These are phyloP conservation scores for Psilocybe azurescens DNA, from an alignment of 768 basidiomycete species.

Conservation along the genomic window DNA sequence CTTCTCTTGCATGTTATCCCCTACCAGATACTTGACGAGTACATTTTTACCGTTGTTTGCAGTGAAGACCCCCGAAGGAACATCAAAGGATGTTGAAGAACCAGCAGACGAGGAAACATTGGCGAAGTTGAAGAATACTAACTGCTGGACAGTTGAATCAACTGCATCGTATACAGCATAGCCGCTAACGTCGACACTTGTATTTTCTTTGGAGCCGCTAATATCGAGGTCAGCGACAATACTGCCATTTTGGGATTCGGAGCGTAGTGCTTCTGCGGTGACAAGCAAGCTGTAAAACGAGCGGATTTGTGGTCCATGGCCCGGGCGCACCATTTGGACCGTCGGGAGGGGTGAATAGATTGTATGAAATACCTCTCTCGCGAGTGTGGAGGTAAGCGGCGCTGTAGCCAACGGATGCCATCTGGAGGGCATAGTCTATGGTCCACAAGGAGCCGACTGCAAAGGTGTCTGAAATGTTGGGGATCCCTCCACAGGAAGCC, in stretches of 20 bases:
- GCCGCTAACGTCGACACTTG: conserved; percentile 46
- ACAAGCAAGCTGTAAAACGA: conserved; percentile 56
- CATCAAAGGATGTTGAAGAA: conserved; percentile 33
- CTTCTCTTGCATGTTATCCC: conserved; percentile 51
- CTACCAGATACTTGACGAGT: conserved; percentile 53
- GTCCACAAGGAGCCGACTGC: conserved; percentile 57
- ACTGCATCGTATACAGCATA: conserved; percentile 67
- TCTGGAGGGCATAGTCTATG: conserved; percentile 55
- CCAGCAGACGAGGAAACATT: conserved; percentile 43
- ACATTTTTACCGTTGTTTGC: conserved; percentile 30
- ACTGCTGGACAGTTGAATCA: conserved; percentile 42
- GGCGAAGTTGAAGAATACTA: conserved; percentile 58
- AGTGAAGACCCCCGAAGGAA: conserved; percentile 39
- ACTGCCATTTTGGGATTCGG: conserved; percentile 37
- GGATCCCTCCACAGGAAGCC: conserved; percentile 57
- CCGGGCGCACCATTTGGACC: conserved; percentile 37
- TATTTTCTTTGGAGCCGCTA: conserved; percentile 38
- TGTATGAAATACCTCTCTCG: conserved; percentile 57
- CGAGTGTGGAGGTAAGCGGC: conserved; percentile 60
- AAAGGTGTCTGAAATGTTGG: conserved; percentile 54
- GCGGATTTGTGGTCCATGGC: conserved; percentile 53
- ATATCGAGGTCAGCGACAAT: conserved; percentile 54
- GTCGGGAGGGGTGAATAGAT: conserved; percentile 49
- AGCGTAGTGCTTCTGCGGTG: conserved; percentile 48
- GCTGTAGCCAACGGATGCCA: conserved; percentile 52